These are phyloP conservation scores for Cymbopogon flexuosus DNA, from an alignment of 202 grass and related monocot species.

Conservation along the genomic window DNA sequence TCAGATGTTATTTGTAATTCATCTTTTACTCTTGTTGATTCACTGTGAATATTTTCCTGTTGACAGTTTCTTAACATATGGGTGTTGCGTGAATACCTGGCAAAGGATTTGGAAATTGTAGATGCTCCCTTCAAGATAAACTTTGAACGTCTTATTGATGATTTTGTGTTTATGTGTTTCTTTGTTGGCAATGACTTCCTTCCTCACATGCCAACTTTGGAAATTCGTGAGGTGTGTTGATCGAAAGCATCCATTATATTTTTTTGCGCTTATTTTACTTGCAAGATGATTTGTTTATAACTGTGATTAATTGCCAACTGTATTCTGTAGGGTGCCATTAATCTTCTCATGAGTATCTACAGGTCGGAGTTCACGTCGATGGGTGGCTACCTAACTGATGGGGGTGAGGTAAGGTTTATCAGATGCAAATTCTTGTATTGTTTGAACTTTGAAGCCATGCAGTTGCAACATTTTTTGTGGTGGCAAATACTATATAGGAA, in stretches of 20 bases:
- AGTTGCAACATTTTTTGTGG: neutral
- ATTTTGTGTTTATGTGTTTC: conserved; percentile 98
- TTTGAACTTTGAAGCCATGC: neutral
- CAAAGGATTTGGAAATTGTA: conserved; percentile 82
- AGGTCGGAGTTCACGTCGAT: conserved; percentile 75
- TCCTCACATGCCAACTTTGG: conserved; percentile 96
- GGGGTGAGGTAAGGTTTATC: conserved; percentile 86
- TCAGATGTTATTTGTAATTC: conserved; percentile 18
- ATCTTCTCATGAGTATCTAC: conserved; percentile 91
- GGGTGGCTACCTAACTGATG: conserved; percentile 94
- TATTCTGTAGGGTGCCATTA: conserved; percentile 84
- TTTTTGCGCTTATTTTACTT: conserved; percentile 6
- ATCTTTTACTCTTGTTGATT: conserved; percentile 29
- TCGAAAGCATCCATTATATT: neutral
- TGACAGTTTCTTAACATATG: conserved; percentile 93
- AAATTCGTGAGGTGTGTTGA: conserved; percentile 92
- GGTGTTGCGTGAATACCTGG: conserved; percentile 92
- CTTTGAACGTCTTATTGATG: conserved; percentile 87
- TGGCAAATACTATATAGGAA: neutral
- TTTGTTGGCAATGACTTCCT: conserved; percentile 99
- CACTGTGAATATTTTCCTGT: conserved; percentile 27
- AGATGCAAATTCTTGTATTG: conserved; percentile 8
- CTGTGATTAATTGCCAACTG: conserved; percentile 7
- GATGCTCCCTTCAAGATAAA: conserved; percentile 91
- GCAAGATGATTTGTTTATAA: neutral